Evolutionary conservation across 768 basidiomycete genomes (phyloP).

Genomic region (Tephrocybe sp.): DNA sequence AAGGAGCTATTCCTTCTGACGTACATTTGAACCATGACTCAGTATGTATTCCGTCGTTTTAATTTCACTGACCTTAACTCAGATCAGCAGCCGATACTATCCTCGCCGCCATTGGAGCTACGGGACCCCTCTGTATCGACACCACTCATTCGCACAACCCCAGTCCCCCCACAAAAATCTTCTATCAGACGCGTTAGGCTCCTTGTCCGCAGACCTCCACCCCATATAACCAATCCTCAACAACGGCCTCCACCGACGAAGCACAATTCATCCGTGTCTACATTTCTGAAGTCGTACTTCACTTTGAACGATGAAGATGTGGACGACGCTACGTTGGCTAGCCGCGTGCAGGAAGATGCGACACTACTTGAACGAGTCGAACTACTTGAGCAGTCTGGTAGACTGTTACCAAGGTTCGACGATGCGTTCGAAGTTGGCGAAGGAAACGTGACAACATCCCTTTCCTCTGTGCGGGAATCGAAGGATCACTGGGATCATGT

Average conservation of each 20-base stretch:
- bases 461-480: constrained; percentile 29
- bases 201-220: constrained; percentile 63
- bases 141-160: constrained; percentile 14
- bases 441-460: constrained; percentile 18
- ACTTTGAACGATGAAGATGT: constrained; percentile 50
- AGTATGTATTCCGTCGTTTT: neutral
- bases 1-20: neutral
- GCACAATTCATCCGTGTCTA: constrained; percentile 50
- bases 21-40: neutral
- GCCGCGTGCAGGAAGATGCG: constrained; percentile 27
- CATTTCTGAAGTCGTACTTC: constrained; percentile 62
- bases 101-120: neutral
- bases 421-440: constrained; percentile 27
- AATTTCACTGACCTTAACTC: neutral
- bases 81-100: constrained; percentile 1
- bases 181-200: constrained; percentile 63
- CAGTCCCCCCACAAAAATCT: constrained; percentile 19
- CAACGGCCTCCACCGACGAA: constrained; percentile 59
- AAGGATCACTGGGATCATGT: constrained; percentile 61
- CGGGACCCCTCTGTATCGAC: neutral
- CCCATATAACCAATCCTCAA: constrained; percentile 57
- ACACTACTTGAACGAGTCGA: constrained; percentile 31
- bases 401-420: constrained; percentile 38
- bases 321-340: constrained; percentile 26
- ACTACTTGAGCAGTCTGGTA: constrained; percentile 31